Percentiles rank a stretch among this genome's conserved stretches.
Conservation (phyloP, 805 yeast species). For the Nakazawaea ernobii region DNA sequence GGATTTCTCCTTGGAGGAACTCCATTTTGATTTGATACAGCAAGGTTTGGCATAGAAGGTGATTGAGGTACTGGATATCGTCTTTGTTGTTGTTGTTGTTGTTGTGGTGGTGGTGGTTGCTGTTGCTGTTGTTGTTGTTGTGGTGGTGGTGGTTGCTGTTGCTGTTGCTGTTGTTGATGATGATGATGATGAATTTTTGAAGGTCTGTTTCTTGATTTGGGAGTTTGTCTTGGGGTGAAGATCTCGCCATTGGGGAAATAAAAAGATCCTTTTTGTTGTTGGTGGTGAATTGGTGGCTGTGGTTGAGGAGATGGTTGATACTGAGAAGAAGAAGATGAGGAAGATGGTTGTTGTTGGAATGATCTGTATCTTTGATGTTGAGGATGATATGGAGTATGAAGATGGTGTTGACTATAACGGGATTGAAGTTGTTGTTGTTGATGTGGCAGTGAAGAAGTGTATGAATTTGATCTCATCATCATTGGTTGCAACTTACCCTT, state of each 20-base stretch:
- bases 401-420: neutral
- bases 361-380: neutral
- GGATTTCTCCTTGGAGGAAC: slow-evolving; percentile 5
- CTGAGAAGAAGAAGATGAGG: no score
- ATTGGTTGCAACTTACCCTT: slow-evolving; percentile 16
- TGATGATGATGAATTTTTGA: slow-evolving; percentile 19
- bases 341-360: slow-evolving; percentile 7
- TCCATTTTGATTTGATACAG: neutral
- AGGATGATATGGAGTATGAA: neutral
- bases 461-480: slow-evolving; percentile 1
- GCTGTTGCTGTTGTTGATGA: no score
- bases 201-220: slow-evolving; percentile 33
- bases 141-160: neutral
- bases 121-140: neutral
- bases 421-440: neutral
- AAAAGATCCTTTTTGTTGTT: slow-evolving; percentile 21
- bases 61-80: slow-evolving; percentile 4
- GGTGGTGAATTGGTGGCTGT: slow-evolving; percentile 14
- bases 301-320: slow-evolving; percentile 7
- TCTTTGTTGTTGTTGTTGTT: slow-evolving; percentile 1
- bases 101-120: neutral
- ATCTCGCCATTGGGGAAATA: slow-evolving; percentile 52
- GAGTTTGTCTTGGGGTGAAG: slow-evolving; percentile 39
- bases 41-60: slow-evolving; percentile 11
- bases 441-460: slow-evolving; percentile 3